Base-by-base conservation (phyloP, 2,329 filamentous ascomycete species). In the Sporothrix humicola region DNA sequence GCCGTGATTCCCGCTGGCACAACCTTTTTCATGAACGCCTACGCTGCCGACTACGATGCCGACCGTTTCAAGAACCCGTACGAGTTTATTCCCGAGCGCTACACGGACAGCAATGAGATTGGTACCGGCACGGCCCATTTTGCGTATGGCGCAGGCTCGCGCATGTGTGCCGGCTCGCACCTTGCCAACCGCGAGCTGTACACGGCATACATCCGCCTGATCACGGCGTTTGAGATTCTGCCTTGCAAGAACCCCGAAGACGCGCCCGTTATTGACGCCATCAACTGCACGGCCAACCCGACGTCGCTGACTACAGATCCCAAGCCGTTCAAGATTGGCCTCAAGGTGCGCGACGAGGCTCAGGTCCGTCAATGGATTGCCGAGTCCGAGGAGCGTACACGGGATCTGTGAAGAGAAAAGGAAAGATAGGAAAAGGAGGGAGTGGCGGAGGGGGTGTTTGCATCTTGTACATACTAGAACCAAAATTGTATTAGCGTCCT, bases 11-110 rank as follows among this genome's bases (percentile, higher is more conserved):
- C 93, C 0, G 87, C 92, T 0, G 92, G 92, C 0, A 94, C 91
- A 0, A 93, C 91, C 0, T 94, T 95, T 77, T 94, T 94, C 82
- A 91, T 95, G 73, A 94, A 91, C 77, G 90, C 92, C 15, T 94
- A 90, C 81, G 91, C 90, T 0, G 92, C 91, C 31, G 87, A 94
- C 81, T 93, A 92, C 80, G 92, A 94, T 78, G 84, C 86, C 4
- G 80, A 82, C 0, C 91, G 93, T 78, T 94, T 93, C 84, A 87
- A 89, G 76, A 79, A 88, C 31, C 88, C 92, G 0, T 75, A 85
- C 26, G 81, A 83, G 7, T 94, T 94, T 79, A 83, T 88, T 9
- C 90, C 92, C 0, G 91, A 94, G 76, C 87, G 92, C 20, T 94
- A 91, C 78, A 82, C 94, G 12, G 80, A 68, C 20, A 70, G 68